Percentiles rank a stretch among this genome's conserved stretches.
Conservation (phyloP, 179 eudicot species). For the Drosera spatulata region DNA sequence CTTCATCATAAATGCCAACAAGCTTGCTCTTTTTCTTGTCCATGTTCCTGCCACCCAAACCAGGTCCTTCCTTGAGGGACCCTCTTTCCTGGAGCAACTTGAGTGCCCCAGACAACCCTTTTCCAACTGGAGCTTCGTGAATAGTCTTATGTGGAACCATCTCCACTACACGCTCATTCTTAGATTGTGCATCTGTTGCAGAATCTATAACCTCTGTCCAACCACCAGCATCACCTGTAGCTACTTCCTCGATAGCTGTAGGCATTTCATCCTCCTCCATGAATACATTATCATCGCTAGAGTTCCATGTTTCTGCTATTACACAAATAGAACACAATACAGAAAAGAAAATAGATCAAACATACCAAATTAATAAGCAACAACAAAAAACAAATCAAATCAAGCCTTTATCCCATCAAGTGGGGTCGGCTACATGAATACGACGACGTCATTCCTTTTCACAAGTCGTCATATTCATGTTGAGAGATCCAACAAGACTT, state of each 20-base stretch:
- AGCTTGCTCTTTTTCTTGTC: constrained; percentile 98
- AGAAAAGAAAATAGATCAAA: no score
- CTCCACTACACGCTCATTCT: constrained; percentile 32
- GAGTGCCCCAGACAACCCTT: constrained; percentile 71
- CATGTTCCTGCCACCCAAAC: constrained; percentile 98
- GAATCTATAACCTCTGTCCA: constrained; percentile 50
- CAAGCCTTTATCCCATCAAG: no score
- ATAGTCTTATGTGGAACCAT: constrained; percentile 49
- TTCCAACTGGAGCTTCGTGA: constrained; percentile 80
- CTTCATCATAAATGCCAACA: constrained; percentile 57
- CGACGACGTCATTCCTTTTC: no score
- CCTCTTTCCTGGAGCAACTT: constrained; percentile 72
- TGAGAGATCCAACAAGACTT: no score
- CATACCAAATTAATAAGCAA: no score
- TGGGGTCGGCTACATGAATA: no score
- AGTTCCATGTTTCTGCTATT: constrained; percentile 56
- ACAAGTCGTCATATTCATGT: no score
- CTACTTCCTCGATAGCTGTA: constrained; percentile 30
- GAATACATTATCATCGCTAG: constrained; percentile 73
- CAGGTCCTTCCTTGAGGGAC: constrained; percentile 71
- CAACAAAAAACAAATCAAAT: no score
- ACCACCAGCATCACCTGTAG: constrained; percentile 37
- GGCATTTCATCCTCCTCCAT: constrained; percentile 91
- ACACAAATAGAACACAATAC: not conserved
- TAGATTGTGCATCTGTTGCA: constrained; percentile 24